Conservation (phyloP, 768 basidiomycete genomes). For the Hemileccinum rubropunctum region DNA sequence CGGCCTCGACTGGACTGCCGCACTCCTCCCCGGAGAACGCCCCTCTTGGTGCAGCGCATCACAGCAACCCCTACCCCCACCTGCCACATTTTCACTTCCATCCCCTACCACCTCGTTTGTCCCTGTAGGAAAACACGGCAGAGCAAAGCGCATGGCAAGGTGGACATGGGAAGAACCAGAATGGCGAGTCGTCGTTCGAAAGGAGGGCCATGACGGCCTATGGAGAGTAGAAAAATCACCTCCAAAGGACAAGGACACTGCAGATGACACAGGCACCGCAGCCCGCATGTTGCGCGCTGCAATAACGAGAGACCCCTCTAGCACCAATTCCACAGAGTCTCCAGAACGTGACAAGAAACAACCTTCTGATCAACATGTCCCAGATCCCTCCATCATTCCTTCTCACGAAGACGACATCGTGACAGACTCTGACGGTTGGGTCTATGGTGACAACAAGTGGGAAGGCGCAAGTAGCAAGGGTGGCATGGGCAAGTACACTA, state of each 20-base stretch:
- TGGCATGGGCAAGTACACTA: slow-evolving; percentile 90
- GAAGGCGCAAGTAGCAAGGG: slow-evolving; percentile 71
- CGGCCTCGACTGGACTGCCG: slow-evolving; percentile 94
- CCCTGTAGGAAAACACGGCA: slow-evolving; percentile 43
- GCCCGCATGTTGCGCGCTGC: slow-evolving; percentile 57
- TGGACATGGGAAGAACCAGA: slow-evolving; percentile 94
- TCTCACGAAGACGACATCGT: slow-evolving; percentile 47
- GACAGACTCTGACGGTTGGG: slow-evolving; percentile 90
- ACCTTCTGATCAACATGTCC: slow-evolving; percentile 12
- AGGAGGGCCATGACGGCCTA: slow-evolving; percentile 48
- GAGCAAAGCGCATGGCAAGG: slow-evolving; percentile 67
- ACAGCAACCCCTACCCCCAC: slow-evolving; percentile 62
- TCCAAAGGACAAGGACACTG: slow-evolving; percentile 41
- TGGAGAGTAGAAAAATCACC: slow-evolving; percentile 60
- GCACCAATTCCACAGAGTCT: slow-evolving; percentile 11
- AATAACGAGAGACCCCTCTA: slow-evolving; percentile 38
- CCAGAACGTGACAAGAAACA: slow-evolving; percentile 22
- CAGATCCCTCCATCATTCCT: slow-evolving; percentile 29
- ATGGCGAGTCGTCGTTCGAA: slow-evolving; percentile 73
- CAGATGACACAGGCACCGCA: slow-evolving; percentile 42
- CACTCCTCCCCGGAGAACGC: slow-evolving; percentile 84
- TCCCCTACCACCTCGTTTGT: slow-evolving; percentile 59
- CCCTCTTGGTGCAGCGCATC: slow-evolving; percentile 77
- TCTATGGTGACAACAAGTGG: slow-evolving; percentile 96
- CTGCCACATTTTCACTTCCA: slow-evolving; percentile 66